Evolutionary conservation across 371 early-diverging fungal genomes (phyloP), one percentile per base, ranked within the genome.

Genomic region (Saksenaea oblongispora): DNA sequence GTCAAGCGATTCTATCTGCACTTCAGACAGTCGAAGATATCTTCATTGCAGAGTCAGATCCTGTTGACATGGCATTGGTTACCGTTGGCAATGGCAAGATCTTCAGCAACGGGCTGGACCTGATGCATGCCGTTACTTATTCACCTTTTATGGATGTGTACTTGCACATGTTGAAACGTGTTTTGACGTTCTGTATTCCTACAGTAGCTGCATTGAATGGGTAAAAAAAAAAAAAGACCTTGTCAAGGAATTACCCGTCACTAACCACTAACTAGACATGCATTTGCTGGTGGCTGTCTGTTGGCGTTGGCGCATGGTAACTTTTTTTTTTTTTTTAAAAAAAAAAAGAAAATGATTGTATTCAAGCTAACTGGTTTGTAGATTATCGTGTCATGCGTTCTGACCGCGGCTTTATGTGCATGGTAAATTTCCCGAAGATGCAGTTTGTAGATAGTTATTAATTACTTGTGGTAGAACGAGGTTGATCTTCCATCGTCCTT

Each of bases 251-350:
- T 14, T 3, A 39, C 39, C 15, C n/a, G 39, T 39, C 8, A 53
- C 9, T 9, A 31, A 28, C 13, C 22, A 13, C 31, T 31, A 53
- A 18, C 26, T 65, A 85, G 91, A 13, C 93, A 93, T 54, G 92
- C 93, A 15, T 94, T 93, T 80, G 93, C 93, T 34, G 93, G 93
- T 61, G 93, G 94, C 5, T 90, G 85, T 71, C 84, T 93, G 85
- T 73, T 93, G 34, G 89, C 93, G 9, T 56, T 92, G 59, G 89
- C 89, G 17, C 94, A 94, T 67, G 87, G 84, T 83, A 78, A 65
- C 31, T 54, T 10, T 39, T 1, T 14, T 1, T 28, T 39, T 37
- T 24, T 14, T n/a, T n/a, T n/a, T n/a, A n/a, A n/a, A n/a, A n/a
- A n/a, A n/a, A n/a, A n/a, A 55, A 42, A 28, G 37, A 15, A 35